Conservation (phyloP, 148 eudicot species). For the Polygonum aviculare region DNA sequence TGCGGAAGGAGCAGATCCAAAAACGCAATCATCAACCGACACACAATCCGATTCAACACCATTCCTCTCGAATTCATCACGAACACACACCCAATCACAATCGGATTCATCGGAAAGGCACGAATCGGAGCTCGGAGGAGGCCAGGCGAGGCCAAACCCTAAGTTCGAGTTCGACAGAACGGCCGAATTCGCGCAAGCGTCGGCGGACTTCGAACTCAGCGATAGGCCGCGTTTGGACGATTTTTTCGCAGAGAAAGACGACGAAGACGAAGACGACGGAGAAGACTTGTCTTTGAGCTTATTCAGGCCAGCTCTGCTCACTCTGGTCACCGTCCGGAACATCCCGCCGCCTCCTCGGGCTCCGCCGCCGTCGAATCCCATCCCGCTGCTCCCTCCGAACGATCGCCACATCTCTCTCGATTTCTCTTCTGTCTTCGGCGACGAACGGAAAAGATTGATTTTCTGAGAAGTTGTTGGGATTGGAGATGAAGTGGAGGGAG, state of each 20-base stretch:
- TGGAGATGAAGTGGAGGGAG: background rate
- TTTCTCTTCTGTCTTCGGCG: background rate
- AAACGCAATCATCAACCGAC: slow-evolving; percentile 1
- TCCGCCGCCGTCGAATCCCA: background rate
- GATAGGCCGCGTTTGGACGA: slow-evolving; percentile 3
- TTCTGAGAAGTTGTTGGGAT: background rate
- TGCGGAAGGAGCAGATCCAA: slow-evolving; percentile 8
- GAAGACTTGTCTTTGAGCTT: background rate
- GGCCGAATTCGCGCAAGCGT: background rate
- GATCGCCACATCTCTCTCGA: background rate
- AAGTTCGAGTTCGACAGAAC: background rate
- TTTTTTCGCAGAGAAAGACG: background rate
- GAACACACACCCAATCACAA: background rate
- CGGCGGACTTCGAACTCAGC: background rate
- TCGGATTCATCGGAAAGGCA: background rate
- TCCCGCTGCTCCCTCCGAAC: slow-evolving; percentile 2
- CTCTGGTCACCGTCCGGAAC: background rate
- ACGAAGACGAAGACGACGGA: background rate
- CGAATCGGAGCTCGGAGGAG: background rate
- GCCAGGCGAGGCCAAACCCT: slow-evolving; percentile 1
- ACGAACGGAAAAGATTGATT: background rate
- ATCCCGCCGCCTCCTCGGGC: slow-evolving; percentile 10
- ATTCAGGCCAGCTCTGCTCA: background rate
- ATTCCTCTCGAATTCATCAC: background rate
- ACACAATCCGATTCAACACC: background rate